Conservation (phyloP, 371 early-diverging fungal genomes). For the Apophysomyces sp. region DNA sequence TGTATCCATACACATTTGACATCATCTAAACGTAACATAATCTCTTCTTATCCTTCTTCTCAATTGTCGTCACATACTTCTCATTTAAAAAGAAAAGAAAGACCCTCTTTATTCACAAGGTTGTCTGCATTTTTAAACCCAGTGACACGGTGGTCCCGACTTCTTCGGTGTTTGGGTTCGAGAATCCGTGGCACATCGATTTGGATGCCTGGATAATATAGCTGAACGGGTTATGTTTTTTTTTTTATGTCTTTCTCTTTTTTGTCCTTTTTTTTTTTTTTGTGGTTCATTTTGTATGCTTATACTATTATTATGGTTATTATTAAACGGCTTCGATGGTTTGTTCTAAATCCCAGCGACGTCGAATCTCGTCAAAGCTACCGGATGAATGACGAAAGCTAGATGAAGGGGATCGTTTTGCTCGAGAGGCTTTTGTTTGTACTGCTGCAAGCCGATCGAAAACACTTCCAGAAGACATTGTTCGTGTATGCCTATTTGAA, state of each 20-base stretch:
- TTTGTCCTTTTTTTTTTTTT: neutral
- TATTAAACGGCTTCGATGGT: neutral
- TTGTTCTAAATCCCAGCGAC: slow-evolving; percentile 2
- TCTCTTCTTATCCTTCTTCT: too few species aligned
- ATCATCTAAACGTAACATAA: too few species aligned
- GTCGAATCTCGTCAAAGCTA: slow-evolving; percentile 5
- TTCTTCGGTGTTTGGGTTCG: neutral
- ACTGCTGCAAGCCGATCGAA: slow-evolving; percentile 41
- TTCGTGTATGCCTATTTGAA: slow-evolving; percentile 9
- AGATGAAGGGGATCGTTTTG: slow-evolving; percentile 25
- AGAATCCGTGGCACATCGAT: too few species aligned
- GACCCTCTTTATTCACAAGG: too few species aligned
- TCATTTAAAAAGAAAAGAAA: too few species aligned
- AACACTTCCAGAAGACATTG: slow-evolving; percentile 14
- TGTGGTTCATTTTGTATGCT: neutral
- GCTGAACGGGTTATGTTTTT: too few species aligned
- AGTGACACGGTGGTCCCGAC: slow-evolving; percentile 2
- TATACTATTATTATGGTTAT: neutral
- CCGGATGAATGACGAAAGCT: neutral
- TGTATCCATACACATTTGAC: too few species aligned
- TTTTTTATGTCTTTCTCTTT: too few species aligned
- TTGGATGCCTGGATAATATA: too few species aligned
- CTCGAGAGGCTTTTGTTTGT: slow-evolving; percentile 47
- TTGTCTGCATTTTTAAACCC: neutral
- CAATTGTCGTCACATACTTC: too few species aligned